Evolutionary conservation across 352 stramenopile species (phyloP).

Genomic region (Thraustotheca clavata): DNA sequence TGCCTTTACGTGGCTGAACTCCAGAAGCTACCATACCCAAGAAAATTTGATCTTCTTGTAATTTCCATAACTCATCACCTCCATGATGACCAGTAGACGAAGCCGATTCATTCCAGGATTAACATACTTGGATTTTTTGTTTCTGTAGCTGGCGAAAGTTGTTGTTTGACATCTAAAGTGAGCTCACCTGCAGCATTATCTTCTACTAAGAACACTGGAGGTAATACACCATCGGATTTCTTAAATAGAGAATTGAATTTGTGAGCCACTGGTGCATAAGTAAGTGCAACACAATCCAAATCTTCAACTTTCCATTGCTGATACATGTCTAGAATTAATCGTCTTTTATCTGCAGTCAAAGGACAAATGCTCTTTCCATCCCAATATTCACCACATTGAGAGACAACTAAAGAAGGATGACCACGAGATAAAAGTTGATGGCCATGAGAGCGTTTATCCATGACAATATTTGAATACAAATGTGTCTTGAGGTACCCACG

Average conservation of each 20-base stretch:
- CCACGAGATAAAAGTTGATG: slow-evolving; percentile 71
- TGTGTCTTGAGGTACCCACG: slow-evolving; percentile 80
- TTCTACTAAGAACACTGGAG: slow-evolving; percentile 76
- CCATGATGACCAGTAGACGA: slow-evolving; percentile 7
- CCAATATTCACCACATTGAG: slow-evolving; percentile 80
- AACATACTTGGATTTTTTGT: neutral
- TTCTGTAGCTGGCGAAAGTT: neutral
- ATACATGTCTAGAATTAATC: slow-evolving; percentile 80
- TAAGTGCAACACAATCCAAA: slow-evolving; percentile 74
- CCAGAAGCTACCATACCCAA: slow-evolving; percentile 93
- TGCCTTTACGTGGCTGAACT: slow-evolving; percentile 92
- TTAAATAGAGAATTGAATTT: slow-evolving; percentile 55
- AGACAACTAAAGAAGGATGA: slow-evolving; percentile 58
- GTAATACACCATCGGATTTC: slow-evolving; percentile 24
- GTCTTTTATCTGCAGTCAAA: slow-evolving; percentile 66
- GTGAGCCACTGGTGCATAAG: slow-evolving; percentile 66
- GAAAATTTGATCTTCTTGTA: slow-evolving; percentile 96
- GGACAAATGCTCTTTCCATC: slow-evolving; percentile 83
- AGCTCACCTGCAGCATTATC: slow-evolving; percentile 44
- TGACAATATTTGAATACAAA: slow-evolving; percentile 76
- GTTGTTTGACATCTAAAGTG: slow-evolving; percentile 30
- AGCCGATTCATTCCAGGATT: neutral
- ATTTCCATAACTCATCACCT: slow-evolving; percentile 34
- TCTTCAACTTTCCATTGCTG: slow-evolving; percentile 84
- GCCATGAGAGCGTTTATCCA: slow-evolving; percentile 69